Base-by-base conservation (phyloP, 192 early-diverging fungal genomes). In the Coemansia umbellata region DNA sequence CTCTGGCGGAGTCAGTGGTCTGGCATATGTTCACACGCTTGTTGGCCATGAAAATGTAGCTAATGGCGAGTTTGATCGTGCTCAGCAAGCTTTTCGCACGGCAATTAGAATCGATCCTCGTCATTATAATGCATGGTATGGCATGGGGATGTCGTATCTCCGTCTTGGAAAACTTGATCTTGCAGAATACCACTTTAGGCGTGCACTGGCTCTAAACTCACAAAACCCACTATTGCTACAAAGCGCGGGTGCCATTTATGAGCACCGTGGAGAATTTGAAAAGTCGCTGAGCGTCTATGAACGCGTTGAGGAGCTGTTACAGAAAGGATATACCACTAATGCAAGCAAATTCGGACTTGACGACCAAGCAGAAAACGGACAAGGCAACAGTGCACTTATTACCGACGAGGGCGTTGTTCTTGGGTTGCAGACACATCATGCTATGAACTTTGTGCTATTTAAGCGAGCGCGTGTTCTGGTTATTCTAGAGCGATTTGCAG, bases 91-190 rank as follows among this genome's bases (percentile, higher is more conserved):
- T 23, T 95, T 89, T 72, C 78, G 87, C 37, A 74, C 69, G 6
- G 90, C 91, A 1, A 64, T 90, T 21, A 75, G 81, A 14, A 78
- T 86, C 27, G 82, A 95, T 55, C 67, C 74, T 11, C 74, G 92
- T 13, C 88, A 92, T 45, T 93, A 89, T 52, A 87, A 87, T 50
- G 91, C 92, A 19, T 90, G 88, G 90, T 93, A 83, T 55, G 92
- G 92, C 3, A 58, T 97, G 53, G 92, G 88, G 2, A 63, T 80
- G 48, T 66, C 87, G 32, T 90, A 85, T 54, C 65, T 80, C 49
- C 78, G 82, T 8, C 79, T 87, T 45, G 91, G 89, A 21, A 90
- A 94, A 56, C 73, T 74, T 18, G 75, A 86, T 33, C 49, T 83
- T 32, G 87, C 92, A 5, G 85, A 86, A 49, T 84, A 83, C 41